Evolutionary conservation across 352 stramenopile genomes (phyloP), one percentile per base, ranked within the genome.

Genomic region (Phytophthora hybrid): DNA sequence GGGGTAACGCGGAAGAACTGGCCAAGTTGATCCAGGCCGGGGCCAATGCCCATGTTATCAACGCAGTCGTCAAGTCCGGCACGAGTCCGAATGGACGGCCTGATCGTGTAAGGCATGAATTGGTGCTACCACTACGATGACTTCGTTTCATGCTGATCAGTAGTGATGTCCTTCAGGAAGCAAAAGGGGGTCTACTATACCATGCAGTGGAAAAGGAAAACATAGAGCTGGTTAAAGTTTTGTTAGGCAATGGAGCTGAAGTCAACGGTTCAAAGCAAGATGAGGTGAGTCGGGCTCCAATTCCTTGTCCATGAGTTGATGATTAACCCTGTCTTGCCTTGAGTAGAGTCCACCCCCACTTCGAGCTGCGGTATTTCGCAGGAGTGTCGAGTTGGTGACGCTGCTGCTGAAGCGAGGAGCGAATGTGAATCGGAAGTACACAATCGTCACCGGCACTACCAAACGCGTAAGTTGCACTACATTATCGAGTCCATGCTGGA

Each of bases 261-360:
- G 73, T 76, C 34, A 79, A 79, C 26, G 68, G 68, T 1, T 76
- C 73, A 9, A 79, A 79, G 16, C 67, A 79, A 49, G 73, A 79
- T 7, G 73, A 79, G 66, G 71, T 75, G 54, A 31, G 13, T 26
- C 21, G 14, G 16, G 26, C 10, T n/a, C n/a, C 23, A 29, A 37
- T 2, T 29, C 13, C 4, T 0, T 41, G 34, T 13, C 13, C 1
- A 41, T 44, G 37, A n/a, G 37, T 44, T 18, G 37, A 7, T 10
- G 44, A 51, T 26, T 29, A 53, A 53, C 3, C 7, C 19, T 29
- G 0, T 9, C 8, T 51, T 32, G 4, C 46, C 13, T 21, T 39
- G 6, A 31, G 37, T 47, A 78, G 72, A 79, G 32, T 19, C 73
- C 68, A 23, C 73, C 67, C 29, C 73, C 73, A 31, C 63, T 79